Conservation (phyloP, 345 rosid species). For the Citrus trifoliata region DNA sequence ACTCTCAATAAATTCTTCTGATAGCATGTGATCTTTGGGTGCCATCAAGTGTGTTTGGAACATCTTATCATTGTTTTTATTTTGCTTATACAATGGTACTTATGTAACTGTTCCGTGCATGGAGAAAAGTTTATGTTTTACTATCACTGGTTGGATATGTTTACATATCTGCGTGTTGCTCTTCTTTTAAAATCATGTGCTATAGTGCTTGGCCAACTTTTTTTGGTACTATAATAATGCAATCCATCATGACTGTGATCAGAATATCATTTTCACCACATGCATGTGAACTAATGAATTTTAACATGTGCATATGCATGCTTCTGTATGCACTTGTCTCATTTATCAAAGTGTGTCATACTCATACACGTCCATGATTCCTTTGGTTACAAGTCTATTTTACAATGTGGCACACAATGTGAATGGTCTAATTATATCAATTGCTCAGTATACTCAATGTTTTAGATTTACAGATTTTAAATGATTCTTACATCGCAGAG, state of each 20-base stretch:
- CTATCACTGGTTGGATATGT: background rate
- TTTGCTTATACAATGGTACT: background rate
- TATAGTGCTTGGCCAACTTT: background rate
- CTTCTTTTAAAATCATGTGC: background rate
- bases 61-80: background rate
- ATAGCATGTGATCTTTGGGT: background rate
- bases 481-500: slow-evolving; percentile 41
- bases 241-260: background rate
- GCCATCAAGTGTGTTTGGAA: background rate
- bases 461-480: background rate
- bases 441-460: background rate
- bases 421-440: background rate
- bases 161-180: background rate
- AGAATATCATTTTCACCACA: background rate
- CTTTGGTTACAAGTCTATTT: background rate
- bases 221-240: background rate
- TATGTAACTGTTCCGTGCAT: background rate
- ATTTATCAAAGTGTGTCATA: background rate
- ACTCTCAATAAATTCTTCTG: background rate
- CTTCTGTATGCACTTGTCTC: background rate
- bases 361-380: background rate
- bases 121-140: background rate
- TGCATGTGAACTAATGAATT: background rate
- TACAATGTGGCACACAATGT: background rate
- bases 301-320: background rate